Evolutionary conservation across 2,329 filamentous ascomycete genomes (phyloP), one percentile per base, ranked within the genome.

Genomic region (Neocucurbitaria cava): DNA sequence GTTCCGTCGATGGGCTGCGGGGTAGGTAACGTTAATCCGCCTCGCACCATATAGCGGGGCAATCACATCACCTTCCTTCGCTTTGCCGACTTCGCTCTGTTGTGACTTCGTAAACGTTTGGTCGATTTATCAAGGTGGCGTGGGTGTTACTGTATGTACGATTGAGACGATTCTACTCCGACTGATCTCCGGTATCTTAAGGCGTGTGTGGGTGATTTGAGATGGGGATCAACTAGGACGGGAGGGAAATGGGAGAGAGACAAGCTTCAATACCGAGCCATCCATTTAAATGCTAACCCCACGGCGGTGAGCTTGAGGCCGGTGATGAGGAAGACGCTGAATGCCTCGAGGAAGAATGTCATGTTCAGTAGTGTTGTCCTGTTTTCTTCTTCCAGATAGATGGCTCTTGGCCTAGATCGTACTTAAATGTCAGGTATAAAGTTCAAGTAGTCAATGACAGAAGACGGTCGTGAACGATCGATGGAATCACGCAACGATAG

Each of bases 271-370:
- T 70, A 70, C 8, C 58, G 51, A 3, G 59, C 52, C 52, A 69
- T 57, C 69, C 69, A 72, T 26, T 54, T 64, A 39, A 74, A 57
- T 1, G 65, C 63, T 40, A 74, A 54, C 1, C 59, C 68, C 4
- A 72, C 42, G 7, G 71, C 70, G 13, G 70, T 59, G 44, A 74
- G 66, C 49, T 74, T 73, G 15, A 74, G 49, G 18, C 64, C 62
- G 8, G 66, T 59, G 48, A 74, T 58, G 45, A 73, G 52, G 26
- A 69, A 40, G 20, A 73, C 35, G 38, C 64, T 55, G 44, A 58
- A 44, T 4, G 66, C 54, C 57, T 65, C 66, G 49, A 72, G 20
- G 54, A 70, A 15, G 56, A 68, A 57, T 57, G 64, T 53, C 60
- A 63, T 63, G 21, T 24, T 26, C 10, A 7, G 7, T 23, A 23